These are phyloP conservation scores for Colletotrichum scovillei DNA, from an alignment of 2,329 filamentous ascomycete genomes.

Conservation along the genomic window DNA sequence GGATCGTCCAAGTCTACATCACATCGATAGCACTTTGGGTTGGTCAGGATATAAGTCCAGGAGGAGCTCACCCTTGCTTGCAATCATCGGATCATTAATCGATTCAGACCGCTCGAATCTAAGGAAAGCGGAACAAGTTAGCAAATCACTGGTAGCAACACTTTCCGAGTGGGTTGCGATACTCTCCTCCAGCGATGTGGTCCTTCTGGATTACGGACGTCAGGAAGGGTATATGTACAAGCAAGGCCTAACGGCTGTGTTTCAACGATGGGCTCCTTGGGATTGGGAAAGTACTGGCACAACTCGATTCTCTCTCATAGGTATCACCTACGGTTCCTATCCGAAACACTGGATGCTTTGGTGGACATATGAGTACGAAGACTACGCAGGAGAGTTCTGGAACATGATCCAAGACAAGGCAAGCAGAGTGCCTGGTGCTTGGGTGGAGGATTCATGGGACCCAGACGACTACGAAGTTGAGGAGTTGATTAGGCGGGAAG, in stretches of 20 bases:
- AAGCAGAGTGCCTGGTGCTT: slow-evolving; percentile 2
- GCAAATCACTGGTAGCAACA: not conserved
- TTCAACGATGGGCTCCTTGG: not conserved
- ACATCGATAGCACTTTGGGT: no score
- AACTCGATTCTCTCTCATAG: not conserved
- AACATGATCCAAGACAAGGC: not conserved
- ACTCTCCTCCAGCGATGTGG: no score
- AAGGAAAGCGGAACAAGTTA: not conserved
- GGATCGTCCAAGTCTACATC: not conserved
- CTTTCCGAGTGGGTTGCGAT: no score
- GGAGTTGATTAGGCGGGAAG: no score
- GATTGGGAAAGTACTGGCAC: rapidly evolving
- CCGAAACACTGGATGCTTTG: slow-evolving; percentile 15
- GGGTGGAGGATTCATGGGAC: not conserved
- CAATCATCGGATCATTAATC: not conserved
- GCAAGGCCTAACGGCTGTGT: not conserved
- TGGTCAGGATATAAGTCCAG: no score
- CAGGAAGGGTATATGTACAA: no score
- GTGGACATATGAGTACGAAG: slow-evolving; percentile 2
- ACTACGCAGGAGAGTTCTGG: slow-evolving; percentile 22
- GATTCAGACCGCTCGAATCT: rapidly evolving
- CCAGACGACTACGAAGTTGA: no score
- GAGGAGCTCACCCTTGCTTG: not conserved
- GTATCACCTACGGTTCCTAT: slow-evolving; percentile 1
- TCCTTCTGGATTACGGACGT: no score